Evolutionary conservation across 75 land plant species (phyloP), one percentile per base, ranked within the genome.

Genomic region (Sequoiadendron giganteum): DNA sequence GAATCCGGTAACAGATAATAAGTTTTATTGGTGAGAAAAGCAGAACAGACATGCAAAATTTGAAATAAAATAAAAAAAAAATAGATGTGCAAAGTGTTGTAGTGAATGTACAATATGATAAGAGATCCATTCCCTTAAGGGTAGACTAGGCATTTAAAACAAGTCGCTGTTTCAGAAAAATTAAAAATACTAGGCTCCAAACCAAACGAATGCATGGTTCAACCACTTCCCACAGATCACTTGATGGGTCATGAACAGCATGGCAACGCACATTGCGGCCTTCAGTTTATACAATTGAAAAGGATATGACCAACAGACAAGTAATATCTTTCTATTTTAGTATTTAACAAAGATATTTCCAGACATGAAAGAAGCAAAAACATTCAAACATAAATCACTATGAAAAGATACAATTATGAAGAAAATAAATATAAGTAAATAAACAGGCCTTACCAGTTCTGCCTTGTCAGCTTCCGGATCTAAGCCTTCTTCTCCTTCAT

Each of bases 391-490:
- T 18, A 36, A 56, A 54, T 85, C 68, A 85, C 36, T 47, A 49
- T 85, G 42, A 85, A 54, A 43, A 79, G 9, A n/a, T 7, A 82
- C 28, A 25, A 40, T 30, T 47, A 28, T 85, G 30, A 86, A 43
- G 45, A 86, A n/a, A 86, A 39, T 15, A 75, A 45, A 40, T 16
- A 45, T n/a, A 45, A 38, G 43, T 79, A 48, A 84, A 72, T n/a
- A 36, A 55, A 82, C 11, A 18, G 78, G 58, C 18, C n/a, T 88
- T 91, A 96, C 99, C 96, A 97, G 89, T 68, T 94, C 94, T 55
- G 93, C 95, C 87, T 89, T 92, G 82, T 98, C 99, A 83, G 92
- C 95, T 89, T 96, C 99, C 88, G 99, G 99, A 90, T 98, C 99
- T 88, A 98, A 89, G 76, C 94, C 96, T 85, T 96, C 99, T 88